Conservation (phyloP, 257 asterid genomes). For the Nicotiana knightiana region DNA sequence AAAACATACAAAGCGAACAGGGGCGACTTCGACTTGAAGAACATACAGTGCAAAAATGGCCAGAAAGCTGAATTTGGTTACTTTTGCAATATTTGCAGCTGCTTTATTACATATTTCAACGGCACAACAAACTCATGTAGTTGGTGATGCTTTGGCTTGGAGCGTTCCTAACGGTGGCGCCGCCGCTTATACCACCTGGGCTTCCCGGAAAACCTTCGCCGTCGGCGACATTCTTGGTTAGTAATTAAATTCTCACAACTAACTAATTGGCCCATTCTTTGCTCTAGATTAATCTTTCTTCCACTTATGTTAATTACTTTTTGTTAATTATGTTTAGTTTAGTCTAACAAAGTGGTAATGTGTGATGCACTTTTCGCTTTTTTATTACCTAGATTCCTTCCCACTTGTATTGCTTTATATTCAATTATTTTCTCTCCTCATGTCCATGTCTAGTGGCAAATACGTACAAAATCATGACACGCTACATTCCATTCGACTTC, state of each 20-base stretch:
- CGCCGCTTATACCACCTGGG: conserved; percentile 53
- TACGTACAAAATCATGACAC: not conserved
- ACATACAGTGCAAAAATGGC: conserved; percentile 39
- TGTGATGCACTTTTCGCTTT: not conserved
- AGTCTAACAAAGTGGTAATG: not conserved
- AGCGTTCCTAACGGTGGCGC: conserved; percentile 51
- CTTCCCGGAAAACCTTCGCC: conserved; percentile 31
- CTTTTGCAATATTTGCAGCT: conserved; percentile 25
- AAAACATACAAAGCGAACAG: not conserved
- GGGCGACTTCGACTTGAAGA: conserved; percentile 37
- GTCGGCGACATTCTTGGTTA: conserved; percentile 62
- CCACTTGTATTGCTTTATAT: not conserved
- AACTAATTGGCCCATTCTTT: not conserved
- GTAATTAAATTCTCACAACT: not conserved
- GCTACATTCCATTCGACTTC: not conserved
- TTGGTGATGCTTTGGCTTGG: conserved; percentile 70
- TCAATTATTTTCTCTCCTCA: not conserved
- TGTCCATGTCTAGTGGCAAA: not conserved
- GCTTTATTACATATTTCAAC: conserved; percentile 31
- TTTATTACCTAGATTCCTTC: not conserved
- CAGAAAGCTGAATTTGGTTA: conserved; percentile 20
- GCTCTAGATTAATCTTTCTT: not conserved
- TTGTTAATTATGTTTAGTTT: not conserved
- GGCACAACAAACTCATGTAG: conserved; percentile 63
- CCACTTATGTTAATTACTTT: not conserved